These are phyloP conservation scores for Kokia cookei DNA, from an alignment of 441 rosid genomes.

Conservation along the genomic window DNA sequence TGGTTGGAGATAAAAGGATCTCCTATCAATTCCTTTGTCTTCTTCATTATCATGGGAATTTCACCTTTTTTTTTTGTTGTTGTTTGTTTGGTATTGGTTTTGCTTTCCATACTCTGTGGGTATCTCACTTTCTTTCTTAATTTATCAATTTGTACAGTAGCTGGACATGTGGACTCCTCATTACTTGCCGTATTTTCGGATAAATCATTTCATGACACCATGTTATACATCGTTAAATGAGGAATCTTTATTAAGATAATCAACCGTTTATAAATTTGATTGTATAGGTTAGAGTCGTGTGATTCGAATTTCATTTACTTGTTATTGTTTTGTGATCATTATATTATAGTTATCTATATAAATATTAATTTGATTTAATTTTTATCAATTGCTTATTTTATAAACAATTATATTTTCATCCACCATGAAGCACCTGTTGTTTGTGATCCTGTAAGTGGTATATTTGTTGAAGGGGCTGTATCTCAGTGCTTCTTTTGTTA, in stretches of 20 bases:
- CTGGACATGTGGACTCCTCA: slow-evolving; percentile 22
- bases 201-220: neutral
- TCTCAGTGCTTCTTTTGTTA: no score
- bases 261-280: neutral
- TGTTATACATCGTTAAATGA: neutral
- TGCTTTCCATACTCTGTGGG: neutral
- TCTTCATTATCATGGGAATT: slow-evolving; percentile 6
- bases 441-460: no score
- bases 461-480: no score
- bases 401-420: no score
- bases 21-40: slow-evolving; percentile 9
- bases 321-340: no score
- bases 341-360: no score
- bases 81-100: neutral
- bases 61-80: neutral
- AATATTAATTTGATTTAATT: no score
- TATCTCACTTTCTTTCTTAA: neutral
- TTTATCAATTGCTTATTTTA: no score
- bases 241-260: neutral
- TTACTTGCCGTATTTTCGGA: slow-evolving; percentile 8
- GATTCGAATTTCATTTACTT: no score
- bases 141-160: slow-evolving; percentile 3
- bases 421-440: no score
- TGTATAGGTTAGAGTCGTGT: no score
- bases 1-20: neutral